Evolutionary conservation across 495 filamentous ascomycete genomes (phyloP).

Genomic region (Talaromyces wortmannii): DNA sequence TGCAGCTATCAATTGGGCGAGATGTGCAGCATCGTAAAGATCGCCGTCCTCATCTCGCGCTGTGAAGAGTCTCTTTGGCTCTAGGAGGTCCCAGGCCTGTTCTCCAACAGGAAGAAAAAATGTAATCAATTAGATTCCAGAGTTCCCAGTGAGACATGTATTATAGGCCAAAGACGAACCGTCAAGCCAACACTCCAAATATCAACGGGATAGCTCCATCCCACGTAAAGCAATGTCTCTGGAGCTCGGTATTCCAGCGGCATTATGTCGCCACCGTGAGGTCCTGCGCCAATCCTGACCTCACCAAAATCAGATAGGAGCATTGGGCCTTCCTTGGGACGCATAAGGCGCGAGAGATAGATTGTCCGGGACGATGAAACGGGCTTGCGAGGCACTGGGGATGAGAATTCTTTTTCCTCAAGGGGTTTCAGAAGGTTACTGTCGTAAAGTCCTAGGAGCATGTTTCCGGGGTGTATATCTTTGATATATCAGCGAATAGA

Average conservation of each 20-base stretch:
- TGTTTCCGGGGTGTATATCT: slow-evolving; percentile 37
- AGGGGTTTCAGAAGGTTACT: slow-evolving; percentile 20
- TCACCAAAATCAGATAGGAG: slow-evolving; percentile 35
- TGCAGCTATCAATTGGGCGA: slow-evolving; percentile 16
- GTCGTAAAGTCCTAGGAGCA: slow-evolving; percentile 27
- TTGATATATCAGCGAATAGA: slow-evolving; percentile 31
- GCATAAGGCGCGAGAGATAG: slow-evolving; percentile 28
- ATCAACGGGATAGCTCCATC: slow-evolving; percentile 31
- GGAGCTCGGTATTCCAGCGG: slow-evolving; percentile 26
- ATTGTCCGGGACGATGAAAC: slow-evolving; percentile 23
- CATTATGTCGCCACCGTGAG: slow-evolving; percentile 23
- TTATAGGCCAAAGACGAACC: slow-evolving; percentile 19
- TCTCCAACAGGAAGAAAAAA: no score
- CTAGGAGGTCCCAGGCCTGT: slow-evolving; percentile 20
- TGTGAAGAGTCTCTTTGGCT: slow-evolving; percentile 16
- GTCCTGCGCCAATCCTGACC: slow-evolving; percentile 19
- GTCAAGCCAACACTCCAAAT: slow-evolving; percentile 31
- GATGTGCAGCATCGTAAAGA: slow-evolving; percentile 14
- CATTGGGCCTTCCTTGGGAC: slow-evolving; percentile 10
- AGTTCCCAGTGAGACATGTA: no score
- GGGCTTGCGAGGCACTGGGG: slow-evolving; percentile 23
- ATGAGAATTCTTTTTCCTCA: slow-evolving; percentile 16
- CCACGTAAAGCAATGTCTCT: slow-evolving; percentile 25
- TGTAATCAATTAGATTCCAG: no score
- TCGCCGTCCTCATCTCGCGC: slow-evolving; percentile 8